Evolutionary conservation across 192 early-diverging fungal genomes (phyloP).

Genomic region (Mortierella alpina): DNA sequence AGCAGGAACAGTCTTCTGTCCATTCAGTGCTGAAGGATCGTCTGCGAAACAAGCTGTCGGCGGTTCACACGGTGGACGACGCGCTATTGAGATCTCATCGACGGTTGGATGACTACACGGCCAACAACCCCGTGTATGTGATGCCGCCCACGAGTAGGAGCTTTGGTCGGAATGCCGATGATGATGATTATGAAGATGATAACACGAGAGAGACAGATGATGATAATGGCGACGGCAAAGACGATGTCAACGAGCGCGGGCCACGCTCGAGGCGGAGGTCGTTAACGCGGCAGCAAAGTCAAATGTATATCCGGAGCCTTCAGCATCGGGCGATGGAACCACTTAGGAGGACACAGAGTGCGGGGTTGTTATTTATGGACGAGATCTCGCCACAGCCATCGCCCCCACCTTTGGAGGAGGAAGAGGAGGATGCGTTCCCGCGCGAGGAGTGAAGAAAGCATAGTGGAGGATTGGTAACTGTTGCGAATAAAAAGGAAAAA

Average conservation of each 20-base stretch:
- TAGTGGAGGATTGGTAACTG: too few species aligned
- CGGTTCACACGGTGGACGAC: slow-evolving; percentile 21
- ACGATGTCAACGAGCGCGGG: neutral
- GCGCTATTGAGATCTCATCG: slow-evolving; percentile 3
- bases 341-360: too few species aligned
- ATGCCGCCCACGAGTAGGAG: neutral
- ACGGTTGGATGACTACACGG: slow-evolving; percentile 2
- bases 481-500: too few species aligned
- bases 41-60: slow-evolving; percentile 15
- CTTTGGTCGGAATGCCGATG: neutral
- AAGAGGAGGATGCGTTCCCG: too few species aligned
- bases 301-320: too few species aligned
- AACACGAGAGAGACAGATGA: neutral
- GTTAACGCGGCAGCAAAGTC: too few species aligned
- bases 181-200: slow-evolving; percentile 2
- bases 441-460: too few species aligned
- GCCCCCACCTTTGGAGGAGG: too few species aligned
- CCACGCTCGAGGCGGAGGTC: too few species aligned
- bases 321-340: too few species aligned
- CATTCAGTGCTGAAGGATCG: slow-evolving; percentile 10
- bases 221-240: slow-evolving; percentile 5
- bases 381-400: too few species aligned
- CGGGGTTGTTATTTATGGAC: too few species aligned
- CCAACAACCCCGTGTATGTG: slow-evolving; percentile 25
- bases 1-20: neutral